Conservation (phyloP, 352 stramenopile genomes). For the Phytophthora multivora region DNA sequence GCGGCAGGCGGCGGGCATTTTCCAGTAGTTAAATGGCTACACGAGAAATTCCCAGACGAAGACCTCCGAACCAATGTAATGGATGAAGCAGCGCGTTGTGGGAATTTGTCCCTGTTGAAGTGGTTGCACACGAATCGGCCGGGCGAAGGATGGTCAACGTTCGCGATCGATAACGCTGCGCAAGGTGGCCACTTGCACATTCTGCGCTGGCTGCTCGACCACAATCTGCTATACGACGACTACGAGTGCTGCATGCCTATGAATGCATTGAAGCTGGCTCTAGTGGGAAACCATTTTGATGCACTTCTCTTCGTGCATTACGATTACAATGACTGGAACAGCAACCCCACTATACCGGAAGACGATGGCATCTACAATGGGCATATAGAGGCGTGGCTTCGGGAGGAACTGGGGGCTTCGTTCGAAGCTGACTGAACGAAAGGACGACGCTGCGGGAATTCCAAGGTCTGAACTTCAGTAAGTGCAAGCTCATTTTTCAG, state of each 20-base stretch:
- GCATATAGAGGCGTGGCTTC: background rate
- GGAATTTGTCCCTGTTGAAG: conserved; percentile 1
- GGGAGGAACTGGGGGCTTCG: background rate
- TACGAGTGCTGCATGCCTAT: background rate
- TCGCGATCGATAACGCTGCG: background rate
- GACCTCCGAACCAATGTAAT: background rate
- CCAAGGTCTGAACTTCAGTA: too few relatives aligned
- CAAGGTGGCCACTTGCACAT: background rate
- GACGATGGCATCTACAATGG: background rate
- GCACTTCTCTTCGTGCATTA: background rate
- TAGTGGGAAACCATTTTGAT: conserved; percentile 4
- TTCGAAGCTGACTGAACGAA: too few relatives aligned
- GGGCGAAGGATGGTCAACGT: conserved; percentile 2
- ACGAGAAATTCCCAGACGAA: background rate
- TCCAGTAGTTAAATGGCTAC: background rate
- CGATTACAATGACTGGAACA: background rate
- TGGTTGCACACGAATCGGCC: conserved; percentile 4
- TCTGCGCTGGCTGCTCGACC: background rate
- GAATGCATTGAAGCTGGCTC: background rate
- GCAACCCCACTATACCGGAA: background rate
- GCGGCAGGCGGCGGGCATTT: background rate
- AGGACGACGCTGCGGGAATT: too few relatives aligned
- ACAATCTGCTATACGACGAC: background rate
- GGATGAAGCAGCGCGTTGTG: background rate
- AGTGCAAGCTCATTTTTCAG: too few relatives aligned